Evolutionary conservation across 495 filamentous ascomycete species (phyloP).

Genomic region (Lasiosphaeriaceae sp.): DNA sequence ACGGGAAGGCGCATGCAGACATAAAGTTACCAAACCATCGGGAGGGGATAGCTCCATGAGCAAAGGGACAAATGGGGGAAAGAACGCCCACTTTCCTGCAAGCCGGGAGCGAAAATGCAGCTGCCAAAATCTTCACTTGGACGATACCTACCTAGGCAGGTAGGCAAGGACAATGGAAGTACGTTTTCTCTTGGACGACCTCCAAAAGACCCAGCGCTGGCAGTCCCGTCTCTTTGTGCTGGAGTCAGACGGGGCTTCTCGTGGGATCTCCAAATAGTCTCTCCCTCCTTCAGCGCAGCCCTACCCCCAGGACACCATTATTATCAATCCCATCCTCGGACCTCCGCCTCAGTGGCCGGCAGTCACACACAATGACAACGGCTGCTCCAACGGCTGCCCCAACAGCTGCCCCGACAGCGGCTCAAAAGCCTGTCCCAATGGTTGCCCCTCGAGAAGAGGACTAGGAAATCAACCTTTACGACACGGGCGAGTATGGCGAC

Average conservation of each 20-base stretch:
- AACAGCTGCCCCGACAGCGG: no score
- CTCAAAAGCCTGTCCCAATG: no score
- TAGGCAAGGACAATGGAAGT: no score
- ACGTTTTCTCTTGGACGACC: no score
- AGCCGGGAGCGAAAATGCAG: neutral
- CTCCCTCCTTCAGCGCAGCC: neutral
- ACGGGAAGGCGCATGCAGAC: no score
- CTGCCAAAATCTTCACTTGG: neutral
- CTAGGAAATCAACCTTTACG: conserved; percentile 19
- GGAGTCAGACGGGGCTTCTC: neutral
- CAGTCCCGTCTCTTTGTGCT: no score
- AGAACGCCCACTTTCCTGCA: neutral
- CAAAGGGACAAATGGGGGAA: neutral
- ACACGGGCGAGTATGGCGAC: conserved; percentile 17
- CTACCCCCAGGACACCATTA: conserved; percentile 3
- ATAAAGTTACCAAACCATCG: no score
- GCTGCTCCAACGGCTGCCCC: no score
- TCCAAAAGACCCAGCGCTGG: no score
- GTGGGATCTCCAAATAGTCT: neutral
- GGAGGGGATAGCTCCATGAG: no score
- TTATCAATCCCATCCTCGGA: conserved; percentile 4
- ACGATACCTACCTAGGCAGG: no score
- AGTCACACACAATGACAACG: neutral
- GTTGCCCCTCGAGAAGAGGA: neutral
- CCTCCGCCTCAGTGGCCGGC: neutral